Evolutionary conservation across 164 flowering plant species (phyloP).

Genomic region (Magnolia sinica): DNA sequence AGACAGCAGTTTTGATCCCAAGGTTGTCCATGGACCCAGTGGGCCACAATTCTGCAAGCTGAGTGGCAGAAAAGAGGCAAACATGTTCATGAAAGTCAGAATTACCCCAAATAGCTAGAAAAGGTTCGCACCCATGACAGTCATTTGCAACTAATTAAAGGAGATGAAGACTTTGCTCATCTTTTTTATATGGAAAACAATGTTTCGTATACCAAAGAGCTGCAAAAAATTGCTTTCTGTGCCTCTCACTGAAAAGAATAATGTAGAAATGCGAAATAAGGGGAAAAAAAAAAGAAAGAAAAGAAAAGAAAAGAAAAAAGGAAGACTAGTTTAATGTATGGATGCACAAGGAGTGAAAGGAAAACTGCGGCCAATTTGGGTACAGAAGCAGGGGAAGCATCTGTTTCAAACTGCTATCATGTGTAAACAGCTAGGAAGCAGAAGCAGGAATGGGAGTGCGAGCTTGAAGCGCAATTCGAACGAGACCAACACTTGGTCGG

Average conservation of each 20-base stretch:
- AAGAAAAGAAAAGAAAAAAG: too few species aligned
- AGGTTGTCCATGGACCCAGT: constrained; percentile 80
- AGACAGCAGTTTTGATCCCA: constrained; percentile 81
- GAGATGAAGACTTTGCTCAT: neutral
- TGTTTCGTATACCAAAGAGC: neutral
- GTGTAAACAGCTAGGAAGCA: too few species aligned
- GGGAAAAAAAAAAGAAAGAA: too few species aligned
- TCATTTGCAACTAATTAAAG: neutral
- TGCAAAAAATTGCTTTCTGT: neutral
- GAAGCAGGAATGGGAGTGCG: too few species aligned
- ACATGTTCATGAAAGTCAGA: neutral
- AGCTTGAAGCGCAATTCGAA: too few species aligned
- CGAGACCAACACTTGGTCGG: too few species aligned
- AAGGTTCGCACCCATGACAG: neutral
- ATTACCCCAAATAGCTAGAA: neutral
- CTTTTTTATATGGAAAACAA: neutral
- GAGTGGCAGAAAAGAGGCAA: constrained; percentile 11
- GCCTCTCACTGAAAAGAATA: neutral
- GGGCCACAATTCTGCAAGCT: constrained; percentile 97
- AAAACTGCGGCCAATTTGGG: too few species aligned
- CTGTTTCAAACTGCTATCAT: too few species aligned
- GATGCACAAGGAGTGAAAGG: too few species aligned
- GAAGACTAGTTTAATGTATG: too few species aligned
- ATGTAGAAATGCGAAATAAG: too few species aligned
- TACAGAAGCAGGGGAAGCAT: too few species aligned